phyloP scores from a whole-genome alignment of 495 filamentous ascomycete genomes.

The Paragyromitra xinjiangensis region DNA sequence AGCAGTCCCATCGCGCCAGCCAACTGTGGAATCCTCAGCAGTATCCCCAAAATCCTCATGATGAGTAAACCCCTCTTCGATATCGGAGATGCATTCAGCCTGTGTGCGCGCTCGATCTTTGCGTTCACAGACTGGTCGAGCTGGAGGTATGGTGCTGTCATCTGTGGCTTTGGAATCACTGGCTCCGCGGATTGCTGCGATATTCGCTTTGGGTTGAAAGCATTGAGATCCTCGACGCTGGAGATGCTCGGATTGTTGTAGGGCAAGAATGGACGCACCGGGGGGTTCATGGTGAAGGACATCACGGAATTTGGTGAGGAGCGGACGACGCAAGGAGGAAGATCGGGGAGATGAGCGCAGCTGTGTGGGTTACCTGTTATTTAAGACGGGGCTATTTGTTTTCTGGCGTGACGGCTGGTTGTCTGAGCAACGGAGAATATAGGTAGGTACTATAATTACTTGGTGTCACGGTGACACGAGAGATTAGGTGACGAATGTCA shows the following conservation, averaged over 20 bases:
- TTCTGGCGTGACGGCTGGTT: conserved; percentile 9
- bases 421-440: conserved; percentile 16
- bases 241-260: conserved; percentile 38
- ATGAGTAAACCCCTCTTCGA: conserved; percentile 20
- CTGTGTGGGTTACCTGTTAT: conserved; percentile 8
- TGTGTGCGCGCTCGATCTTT: conserved; percentile 26
- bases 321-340: neutral
- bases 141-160: conserved; percentile 48
- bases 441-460: neutral
- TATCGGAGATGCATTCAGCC: conserved; percentile 22
- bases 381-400: conserved; percentile 34
- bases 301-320: neutral
- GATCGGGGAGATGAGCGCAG: too few species aligned
- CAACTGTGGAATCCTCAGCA: conserved; percentile 43
- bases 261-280: conserved; percentile 41
- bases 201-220: conserved; percentile 52
- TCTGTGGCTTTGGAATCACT: conserved; percentile 28
- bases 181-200: conserved; percentile 36
- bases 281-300: conserved; percentile 23
- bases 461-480: neutral
- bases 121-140: conserved; percentile 41
- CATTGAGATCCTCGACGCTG: conserved; percentile 44
- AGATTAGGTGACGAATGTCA: too few species aligned
- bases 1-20: conserved; percentile 49
- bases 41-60: conserved; percentile 21